Conservation (phyloP, 768 basidiomycete species). For the Trametes coccinea region DNA sequence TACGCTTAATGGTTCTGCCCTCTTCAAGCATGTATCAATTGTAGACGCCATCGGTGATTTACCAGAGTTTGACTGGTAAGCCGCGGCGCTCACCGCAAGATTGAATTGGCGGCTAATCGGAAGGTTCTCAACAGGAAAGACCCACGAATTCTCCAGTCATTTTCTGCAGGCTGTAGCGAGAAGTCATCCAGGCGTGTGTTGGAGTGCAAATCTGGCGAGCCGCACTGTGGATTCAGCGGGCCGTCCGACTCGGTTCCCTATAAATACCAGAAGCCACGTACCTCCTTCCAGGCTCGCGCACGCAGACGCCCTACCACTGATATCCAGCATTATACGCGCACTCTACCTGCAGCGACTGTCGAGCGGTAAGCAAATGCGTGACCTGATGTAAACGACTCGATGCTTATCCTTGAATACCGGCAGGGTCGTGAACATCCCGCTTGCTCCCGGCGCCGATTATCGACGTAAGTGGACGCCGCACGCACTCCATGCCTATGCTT, state of each 20-base stretch:
- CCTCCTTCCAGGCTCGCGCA: constrained; percentile 47
- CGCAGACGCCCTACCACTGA: constrained; percentile 47
- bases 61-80: constrained; percentile 72
- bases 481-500: background rate
- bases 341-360: constrained; percentile 50
- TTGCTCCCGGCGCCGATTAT: constrained; percentile 63
- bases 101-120: background rate
- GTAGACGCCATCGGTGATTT: constrained; percentile 77
- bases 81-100: background rate
- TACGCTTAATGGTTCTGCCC: constrained; percentile 50
- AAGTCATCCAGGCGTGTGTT: constrained; percentile 20
- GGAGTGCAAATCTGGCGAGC: constrained; percentile 37
- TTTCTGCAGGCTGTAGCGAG: too few species aligned
- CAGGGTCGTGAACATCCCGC: constrained; percentile 63
- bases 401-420: background rate
- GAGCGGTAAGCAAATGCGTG: constrained; percentile 47
- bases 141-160: constrained; percentile 31
- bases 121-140: constrained; percentile 19
- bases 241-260: constrained; percentile 31
- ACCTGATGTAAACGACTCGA: too few species aligned
- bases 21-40: constrained; percentile 51
- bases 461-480: constrained; percentile 41
- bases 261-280: constrained; percentile 35
- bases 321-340: constrained; percentile 69
- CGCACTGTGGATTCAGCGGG: constrained; percentile 37